Evolutionary conservation across 371 early-diverging fungal genomes (phyloP), one percentile per base, ranked within the genome.

Genomic region (Umbelopsis sp.): DNA sequence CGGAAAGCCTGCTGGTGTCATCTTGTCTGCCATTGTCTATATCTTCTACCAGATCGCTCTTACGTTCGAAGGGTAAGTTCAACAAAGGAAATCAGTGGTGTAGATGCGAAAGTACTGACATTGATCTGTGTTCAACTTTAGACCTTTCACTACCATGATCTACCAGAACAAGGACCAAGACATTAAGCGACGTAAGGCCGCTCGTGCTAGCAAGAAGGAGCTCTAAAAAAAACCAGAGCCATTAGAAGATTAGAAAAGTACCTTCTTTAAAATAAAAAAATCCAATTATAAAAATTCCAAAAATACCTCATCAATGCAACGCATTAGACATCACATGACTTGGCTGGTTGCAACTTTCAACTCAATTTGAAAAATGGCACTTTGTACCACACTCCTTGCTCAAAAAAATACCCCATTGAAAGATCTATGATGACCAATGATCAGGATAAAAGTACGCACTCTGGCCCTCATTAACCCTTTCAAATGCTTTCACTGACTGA

Each of bases 81-180:
- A 1, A 5, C 10, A 50, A 24, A 32, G 37, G 14, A 41, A 22
- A 41, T 41, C 22, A 20, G 29, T n/a, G 10, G 1, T 69, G 10
- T 32, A 41, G 32, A 25, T 24, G 16, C n/a, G 38, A 67, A 45
- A 67, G 10, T 65, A 41, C 24, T 63, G 10, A 48, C 11, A 16
- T 48, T 16, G 20, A 10, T 7, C 1, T 62, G 14, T 22, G 3
- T 29, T 29, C 29, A 1, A 29, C 29, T 37, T 45, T 74, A 88
- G 88, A 9, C 90, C 91, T 5, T 94, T 94, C 75, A 94, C 94
- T 8, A 76, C 84, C 20, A 85, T 87, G 89, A 95, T 95, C 72
- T 94, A 95, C 72, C 78, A 82, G 57, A 87, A 92, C 70, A 86
- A 87, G 66, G 84, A 81, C 16, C 70, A 81, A 65, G 80, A 81